Conservation (phyloP, 2,329 filamentous ascomycete species). For the Biscogniauxia sp. region DNA sequence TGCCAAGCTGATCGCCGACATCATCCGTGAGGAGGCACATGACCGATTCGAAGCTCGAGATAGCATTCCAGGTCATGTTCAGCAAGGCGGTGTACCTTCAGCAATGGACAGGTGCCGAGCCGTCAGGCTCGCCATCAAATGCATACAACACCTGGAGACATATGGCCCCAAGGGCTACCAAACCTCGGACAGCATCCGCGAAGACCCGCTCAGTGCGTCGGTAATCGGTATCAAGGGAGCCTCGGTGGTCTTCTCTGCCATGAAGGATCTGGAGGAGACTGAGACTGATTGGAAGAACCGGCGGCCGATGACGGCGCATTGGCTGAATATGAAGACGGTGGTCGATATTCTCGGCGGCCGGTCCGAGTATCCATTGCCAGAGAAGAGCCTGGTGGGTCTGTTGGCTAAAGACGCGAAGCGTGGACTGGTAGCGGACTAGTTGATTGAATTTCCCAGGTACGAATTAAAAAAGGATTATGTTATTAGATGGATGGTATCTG, state of each 20-base stretch:
- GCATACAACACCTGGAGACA: slow-evolving; percentile 83
- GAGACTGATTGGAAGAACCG: slow-evolving; percentile 94
- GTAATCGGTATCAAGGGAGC: slow-evolving; percentile 94
- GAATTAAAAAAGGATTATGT: slow-evolving; percentile 1
- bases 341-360: slow-evolving; percentile 84
- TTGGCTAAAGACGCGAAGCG: slow-evolving; percentile 61
- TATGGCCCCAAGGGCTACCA: slow-evolving; percentile 65
- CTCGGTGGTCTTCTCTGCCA: slow-evolving; percentile 80
- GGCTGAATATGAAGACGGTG: slow-evolving; percentile 74
- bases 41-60: slow-evolving; percentile 90
- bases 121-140: slow-evolving; percentile 88
- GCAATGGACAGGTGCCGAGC: slow-evolving; percentile 95
- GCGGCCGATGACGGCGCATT: slow-evolving; percentile 80
- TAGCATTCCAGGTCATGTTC: slow-evolving; percentile 89
- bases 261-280: slow-evolving; percentile 75
- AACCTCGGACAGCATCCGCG: slow-evolving; percentile 59
- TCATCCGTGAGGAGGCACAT: slow-evolving; percentile 90
- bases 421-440: slow-evolving; percentile 37
- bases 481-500: neutral
- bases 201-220: slow-evolving; percentile 68
- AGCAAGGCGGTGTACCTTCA: slow-evolving; percentile 89
- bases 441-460: neutral
- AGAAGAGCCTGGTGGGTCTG: slow-evolving; percentile 49
- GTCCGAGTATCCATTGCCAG: slow-evolving; percentile 50
- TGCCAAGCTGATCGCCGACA: slow-evolving; percentile 90